Evolutionary conservation across 805 yeast species (phyloP).

Genomic region (Starmerella gropengiesseri): DNA sequence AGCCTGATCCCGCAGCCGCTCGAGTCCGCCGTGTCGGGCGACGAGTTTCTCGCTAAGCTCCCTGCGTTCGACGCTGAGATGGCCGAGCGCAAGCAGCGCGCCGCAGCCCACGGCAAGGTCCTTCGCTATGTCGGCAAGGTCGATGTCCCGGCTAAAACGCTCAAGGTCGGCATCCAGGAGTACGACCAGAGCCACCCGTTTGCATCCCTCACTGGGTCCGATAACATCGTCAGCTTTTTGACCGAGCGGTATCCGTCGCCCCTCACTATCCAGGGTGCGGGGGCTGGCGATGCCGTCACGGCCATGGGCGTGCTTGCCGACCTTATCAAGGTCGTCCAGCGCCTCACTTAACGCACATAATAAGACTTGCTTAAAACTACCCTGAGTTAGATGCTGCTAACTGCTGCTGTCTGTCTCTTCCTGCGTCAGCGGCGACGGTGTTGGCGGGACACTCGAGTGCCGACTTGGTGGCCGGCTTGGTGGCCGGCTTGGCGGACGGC

Average conservation of each 20-base stretch:
- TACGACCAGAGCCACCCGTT: slow-evolving; percentile 87
- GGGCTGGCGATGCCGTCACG: slow-evolving; percentile 65
- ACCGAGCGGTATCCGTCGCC: slow-evolving; percentile 91
- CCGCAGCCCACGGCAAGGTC: slow-evolving; percentile 74
- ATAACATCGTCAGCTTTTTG: slow-evolving; percentile 84
- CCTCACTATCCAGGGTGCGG: slow-evolving; percentile 94
- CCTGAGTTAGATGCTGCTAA: too few species aligned
- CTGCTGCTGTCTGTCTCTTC: too few species aligned
- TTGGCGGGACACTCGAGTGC: too few species aligned
- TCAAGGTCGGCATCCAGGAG: slow-evolving; percentile 70
- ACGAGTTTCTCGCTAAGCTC: slow-evolving; percentile 67
- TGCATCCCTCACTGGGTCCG: slow-evolving; percentile 91
- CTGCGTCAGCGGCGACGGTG: too few species aligned
- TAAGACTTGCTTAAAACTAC: too few species aligned
- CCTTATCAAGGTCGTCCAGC: slow-evolving; percentile 75
- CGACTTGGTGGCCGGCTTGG: neutral
- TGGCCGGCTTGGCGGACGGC: neutral
- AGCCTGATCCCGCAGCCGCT: slow-evolving; percentile 82
- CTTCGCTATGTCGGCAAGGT: slow-evolving; percentile 88
- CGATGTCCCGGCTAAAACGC: slow-evolving; percentile 50
- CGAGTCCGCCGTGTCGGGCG: slow-evolving; percentile 48
- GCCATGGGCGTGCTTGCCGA: slow-evolving; percentile 92
- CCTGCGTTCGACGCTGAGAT: slow-evolving; percentile 76
- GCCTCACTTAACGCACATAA: slow-evolving; percentile 11
- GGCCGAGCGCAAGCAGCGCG: slow-evolving; percentile 65